These are phyloP conservation scores for Aquilaria yunnanensis DNA, from an alignment of 345 rosid genomes.

Conservation along the genomic window DNA sequence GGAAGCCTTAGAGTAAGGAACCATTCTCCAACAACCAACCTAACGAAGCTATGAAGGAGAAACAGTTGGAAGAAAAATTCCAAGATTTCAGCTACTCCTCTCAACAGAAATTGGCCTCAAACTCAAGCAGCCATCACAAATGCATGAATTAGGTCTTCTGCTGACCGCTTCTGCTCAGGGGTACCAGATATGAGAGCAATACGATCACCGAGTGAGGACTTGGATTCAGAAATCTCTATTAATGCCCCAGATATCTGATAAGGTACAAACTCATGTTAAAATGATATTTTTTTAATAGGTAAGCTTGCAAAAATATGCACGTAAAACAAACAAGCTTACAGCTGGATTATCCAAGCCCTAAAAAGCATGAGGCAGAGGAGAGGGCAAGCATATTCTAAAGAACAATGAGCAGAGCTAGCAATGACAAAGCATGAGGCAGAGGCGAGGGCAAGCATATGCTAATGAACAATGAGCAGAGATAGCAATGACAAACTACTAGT, in stretches of 20 bases:
- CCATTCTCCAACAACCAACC: constrained; percentile 23
- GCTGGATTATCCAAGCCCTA: too few relatives aligned
- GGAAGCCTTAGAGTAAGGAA: constrained; percentile 23
- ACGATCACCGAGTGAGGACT: constrained; percentile 72
- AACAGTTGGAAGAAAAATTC: constrained; percentile 20
- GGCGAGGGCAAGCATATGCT: too few relatives aligned
- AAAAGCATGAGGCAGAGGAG: too few relatives aligned
- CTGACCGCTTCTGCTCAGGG: constrained; percentile 81
- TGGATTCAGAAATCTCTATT: constrained; percentile 84
- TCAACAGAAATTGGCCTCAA: constrained; percentile 16
- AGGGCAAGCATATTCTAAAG: too few relatives aligned
- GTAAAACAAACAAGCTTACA: too few relatives aligned
- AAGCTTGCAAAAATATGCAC: too few relatives aligned
- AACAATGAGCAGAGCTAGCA: too few relatives aligned
- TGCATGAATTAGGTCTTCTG: constrained; percentile 96
- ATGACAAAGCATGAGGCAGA: too few relatives aligned
- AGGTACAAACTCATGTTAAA: constrained; percentile 13
- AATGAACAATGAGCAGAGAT: too few relatives aligned
- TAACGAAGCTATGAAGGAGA: constrained; percentile 31
- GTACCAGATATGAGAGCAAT: constrained; percentile 86
- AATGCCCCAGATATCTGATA: constrained; percentile 96
- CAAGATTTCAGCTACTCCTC: constrained; percentile 35
- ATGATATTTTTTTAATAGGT: neutral
- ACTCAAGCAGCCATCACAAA: constrained; percentile 85
- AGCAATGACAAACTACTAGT: too few relatives aligned